Conservation (phyloP, 2,329 filamentous ascomycete species). For the Curvularia sp. region DNA sequence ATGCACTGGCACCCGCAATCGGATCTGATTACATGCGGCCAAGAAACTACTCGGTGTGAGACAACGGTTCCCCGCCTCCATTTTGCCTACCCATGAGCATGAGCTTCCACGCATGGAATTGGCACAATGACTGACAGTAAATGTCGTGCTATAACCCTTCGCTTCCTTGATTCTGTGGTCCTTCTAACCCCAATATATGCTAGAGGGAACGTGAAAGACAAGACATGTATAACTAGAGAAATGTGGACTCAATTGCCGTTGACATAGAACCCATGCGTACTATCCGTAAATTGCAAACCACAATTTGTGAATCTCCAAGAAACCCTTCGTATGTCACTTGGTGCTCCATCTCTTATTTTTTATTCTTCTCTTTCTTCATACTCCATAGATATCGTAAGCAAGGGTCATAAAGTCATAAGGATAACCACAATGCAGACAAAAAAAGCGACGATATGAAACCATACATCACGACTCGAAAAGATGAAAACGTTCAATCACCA, state of each 20-base stretch:
- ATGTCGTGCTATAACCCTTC: not conserved
- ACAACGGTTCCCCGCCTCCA: slow-evolving; percentile 34
- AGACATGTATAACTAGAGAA: not conserved
- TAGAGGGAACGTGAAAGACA: not conserved
- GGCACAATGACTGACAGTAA: not conserved
- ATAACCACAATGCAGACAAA: not conserved
- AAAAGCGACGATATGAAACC: not conserved
- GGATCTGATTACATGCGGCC: not conserved
- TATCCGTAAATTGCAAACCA: not conserved
- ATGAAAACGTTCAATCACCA: not conserved
- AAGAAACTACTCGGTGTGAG: slow-evolving; percentile 21
- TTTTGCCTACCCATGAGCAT: not conserved
- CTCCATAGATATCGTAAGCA: not conserved
- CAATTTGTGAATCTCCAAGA: not conserved
- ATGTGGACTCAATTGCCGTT: not conserved
- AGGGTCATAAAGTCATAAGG: not conserved
- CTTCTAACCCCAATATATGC: not conserved
- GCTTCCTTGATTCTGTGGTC: not conserved
- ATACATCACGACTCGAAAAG: not conserved
- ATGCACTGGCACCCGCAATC: too few relatives aligned
- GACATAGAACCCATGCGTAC: not conserved
- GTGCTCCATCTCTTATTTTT: not conserved
- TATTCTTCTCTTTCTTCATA: not conserved
- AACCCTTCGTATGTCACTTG: not conserved
- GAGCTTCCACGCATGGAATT: not conserved